phyloP scores from a whole-genome alignment of 140 eudicot genomes.

The Oenanthe javanica region DNA sequence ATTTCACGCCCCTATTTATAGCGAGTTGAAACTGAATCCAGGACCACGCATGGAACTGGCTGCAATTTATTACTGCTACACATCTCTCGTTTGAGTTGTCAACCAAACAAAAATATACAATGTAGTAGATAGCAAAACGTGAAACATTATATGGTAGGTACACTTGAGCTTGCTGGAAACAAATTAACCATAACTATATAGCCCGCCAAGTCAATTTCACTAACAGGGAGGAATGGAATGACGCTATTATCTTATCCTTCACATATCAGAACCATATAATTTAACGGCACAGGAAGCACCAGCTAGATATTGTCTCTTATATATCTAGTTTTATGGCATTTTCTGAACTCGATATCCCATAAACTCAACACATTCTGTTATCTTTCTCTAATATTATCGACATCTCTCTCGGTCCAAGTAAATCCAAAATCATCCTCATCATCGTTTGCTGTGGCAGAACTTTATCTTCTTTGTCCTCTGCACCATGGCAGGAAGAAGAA shows the following conservation, averaged over 20 bases:
- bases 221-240: neutral
- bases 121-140: neutral
- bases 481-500: constrained; percentile 54
- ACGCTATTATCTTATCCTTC: constrained; percentile 47
- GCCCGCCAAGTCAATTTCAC: neutral
- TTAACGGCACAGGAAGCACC: constrained; percentile 46
- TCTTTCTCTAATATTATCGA: constrained; percentile 4
- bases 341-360: constrained; percentile 30
- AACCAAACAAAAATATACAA: neutral
- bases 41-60: neutral
- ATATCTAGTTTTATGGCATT: constrained; percentile 30
- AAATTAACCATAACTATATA: neutral
- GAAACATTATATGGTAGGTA: neutral
- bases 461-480: neutral
- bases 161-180: neutral
- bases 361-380: constrained; percentile 1
- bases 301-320: constrained; percentile 20
- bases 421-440: constrained; percentile 2
- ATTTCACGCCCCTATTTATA: neutral
- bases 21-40: neutral
- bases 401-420: constrained; percentile 10
- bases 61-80: neutral
- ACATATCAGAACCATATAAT: constrained; percentile 35
- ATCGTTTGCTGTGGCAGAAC: neutral
- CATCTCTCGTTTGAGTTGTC: neutral